phyloP scores from a whole-genome alignment of 441 rosid species.

The Daphne laureola region DNA sequence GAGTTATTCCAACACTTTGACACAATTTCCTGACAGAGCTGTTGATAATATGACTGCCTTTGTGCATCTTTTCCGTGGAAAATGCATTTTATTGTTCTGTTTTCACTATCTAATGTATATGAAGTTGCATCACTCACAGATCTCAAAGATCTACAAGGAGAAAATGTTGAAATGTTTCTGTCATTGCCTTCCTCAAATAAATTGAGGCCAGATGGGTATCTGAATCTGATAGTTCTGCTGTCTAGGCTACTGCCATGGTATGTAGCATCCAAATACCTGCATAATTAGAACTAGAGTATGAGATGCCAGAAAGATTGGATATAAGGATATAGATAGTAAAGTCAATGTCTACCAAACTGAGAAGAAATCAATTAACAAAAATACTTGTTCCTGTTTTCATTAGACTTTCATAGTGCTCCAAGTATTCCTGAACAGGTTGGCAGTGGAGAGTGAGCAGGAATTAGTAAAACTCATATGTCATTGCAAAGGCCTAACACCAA shows the following conservation, averaged over 20 bases:
- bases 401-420: constrained; percentile 12
- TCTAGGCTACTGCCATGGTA: constrained; percentile 21
- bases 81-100: constrained; percentile 16
- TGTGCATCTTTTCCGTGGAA: constrained; percentile 20
- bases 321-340: not conserved
- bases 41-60: constrained; percentile 23
- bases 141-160: constrained; percentile 26
- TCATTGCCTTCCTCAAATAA: constrained; percentile 19
- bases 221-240: constrained; percentile 11
- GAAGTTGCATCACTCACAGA: constrained; percentile 33
- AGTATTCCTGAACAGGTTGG: constrained; percentile 19
- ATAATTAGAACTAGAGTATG: constrained; percentile 2
- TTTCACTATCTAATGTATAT: constrained; percentile 33
- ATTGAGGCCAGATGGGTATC: constrained; percentile 16
- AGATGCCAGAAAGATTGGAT: constrained; percentile 3
- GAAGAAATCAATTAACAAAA: constrained; percentile 16
- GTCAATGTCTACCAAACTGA: constrained; percentile 28
- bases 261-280: constrained; percentile 30
- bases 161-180: constrained; percentile 16
- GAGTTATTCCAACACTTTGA: constrained; percentile 20
- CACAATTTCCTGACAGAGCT: constrained; percentile 33
- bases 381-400: constrained; percentile 12
- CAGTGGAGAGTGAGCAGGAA: not conserved
- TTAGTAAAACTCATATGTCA: constrained; percentile 1
- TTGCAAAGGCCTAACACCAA: not conserved